phyloP scores from a whole-genome alignment of 495 filamentous ascomycete genomes.

The Hyphodiscus hymeniophilus region DNA sequence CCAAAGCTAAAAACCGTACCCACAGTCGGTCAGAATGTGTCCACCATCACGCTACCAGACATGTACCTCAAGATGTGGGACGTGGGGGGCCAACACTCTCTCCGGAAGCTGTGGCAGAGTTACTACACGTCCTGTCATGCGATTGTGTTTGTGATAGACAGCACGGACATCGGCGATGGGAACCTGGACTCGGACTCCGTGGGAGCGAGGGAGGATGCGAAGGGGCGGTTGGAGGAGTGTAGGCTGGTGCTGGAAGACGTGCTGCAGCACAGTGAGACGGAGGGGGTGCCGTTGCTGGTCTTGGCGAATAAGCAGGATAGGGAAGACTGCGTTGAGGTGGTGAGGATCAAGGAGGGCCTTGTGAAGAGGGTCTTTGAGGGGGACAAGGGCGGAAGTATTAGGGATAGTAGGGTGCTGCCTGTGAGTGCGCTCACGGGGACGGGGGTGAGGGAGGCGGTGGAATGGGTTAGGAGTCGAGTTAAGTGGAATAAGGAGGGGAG shows the following conservation, averaged over 20 bases:
- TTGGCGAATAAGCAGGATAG: conserved; percentile 96
- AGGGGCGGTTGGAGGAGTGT: conserved; percentile 77
- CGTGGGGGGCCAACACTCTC: conserved; percentile 82
- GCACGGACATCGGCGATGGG: conserved; percentile 79
- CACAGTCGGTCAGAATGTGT: conserved; percentile 95
- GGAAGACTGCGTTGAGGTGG: conserved; percentile 95
- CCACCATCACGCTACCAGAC: conserved; percentile 75
- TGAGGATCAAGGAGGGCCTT: conserved; percentile 91
- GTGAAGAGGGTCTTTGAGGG: conserved; percentile 93
- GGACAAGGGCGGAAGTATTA: conserved; percentile 71
- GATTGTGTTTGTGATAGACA: conserved; percentile 95
- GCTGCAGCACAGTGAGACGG: conserved; percentile 73
- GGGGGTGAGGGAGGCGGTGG: conserved; percentile 88
- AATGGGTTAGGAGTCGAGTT: conserved; percentile 85
- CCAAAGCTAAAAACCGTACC: conserved; percentile 72
- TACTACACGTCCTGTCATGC: conserved; percentile 93
- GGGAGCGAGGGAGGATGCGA: conserved; percentile 33
- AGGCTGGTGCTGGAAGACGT: conserved; percentile 83
- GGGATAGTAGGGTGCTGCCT: conserved; percentile 86
- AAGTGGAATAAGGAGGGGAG: conserved; percentile 93
- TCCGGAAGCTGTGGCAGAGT: conserved; percentile 89
- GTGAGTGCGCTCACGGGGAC: conserved; percentile 86
- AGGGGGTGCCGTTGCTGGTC: conserved; percentile 84
- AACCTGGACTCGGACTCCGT: conserved; percentile 33
- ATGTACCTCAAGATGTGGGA: conserved; percentile 99